A percentile compares a stretch with the other conserved stretches of the same genome.
These are phyloP conservation scores for Aspergillus candidus DNA, from an alignment of 2,329 filamentous ascomycete species.

Conservation along the genomic window DNA sequence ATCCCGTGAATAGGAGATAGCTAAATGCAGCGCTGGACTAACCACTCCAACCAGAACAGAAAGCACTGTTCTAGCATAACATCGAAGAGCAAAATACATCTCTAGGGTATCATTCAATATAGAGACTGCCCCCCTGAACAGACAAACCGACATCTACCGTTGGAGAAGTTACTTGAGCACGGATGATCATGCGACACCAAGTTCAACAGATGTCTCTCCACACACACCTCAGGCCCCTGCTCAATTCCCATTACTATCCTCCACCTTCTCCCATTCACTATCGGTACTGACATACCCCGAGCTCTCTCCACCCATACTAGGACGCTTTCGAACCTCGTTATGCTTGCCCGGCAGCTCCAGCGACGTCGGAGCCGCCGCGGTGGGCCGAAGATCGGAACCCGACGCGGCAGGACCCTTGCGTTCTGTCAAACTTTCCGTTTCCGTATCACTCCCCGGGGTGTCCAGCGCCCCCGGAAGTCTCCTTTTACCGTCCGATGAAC, in stretches of 20 bases:
- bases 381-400: conserved; percentile 12
- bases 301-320: conserved; percentile 43
- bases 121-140: no score
- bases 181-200: not conserved
- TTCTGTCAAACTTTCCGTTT: conserved; percentile 31
- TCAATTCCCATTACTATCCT: conserved; percentile 29
- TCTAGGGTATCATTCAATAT: no score
- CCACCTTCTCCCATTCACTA: conserved; percentile 96
- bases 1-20: no score
- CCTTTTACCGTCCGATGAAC: conserved; percentile 17
- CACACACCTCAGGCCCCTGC: not conserved
- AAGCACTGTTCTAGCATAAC: no score
- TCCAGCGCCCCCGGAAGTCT: conserved; percentile 30
- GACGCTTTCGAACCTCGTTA: conserved; percentile 40
- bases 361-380: conserved; percentile 23
- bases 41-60: no score
- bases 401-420: conserved; percentile 12
- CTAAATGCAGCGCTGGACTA: no score
- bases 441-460: conserved; percentile 40
- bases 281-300: conserved; percentile 69
- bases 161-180: no score
- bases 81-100: no score
- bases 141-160: no score
- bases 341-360: conserved; percentile 45
- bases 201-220: not conserved